Percentiles rank a stretch among this genome's conserved stretches.
Conservation (phyloP, 2,329 filamentous ascomycete genomes). For the Neonectria punicea region DNA sequence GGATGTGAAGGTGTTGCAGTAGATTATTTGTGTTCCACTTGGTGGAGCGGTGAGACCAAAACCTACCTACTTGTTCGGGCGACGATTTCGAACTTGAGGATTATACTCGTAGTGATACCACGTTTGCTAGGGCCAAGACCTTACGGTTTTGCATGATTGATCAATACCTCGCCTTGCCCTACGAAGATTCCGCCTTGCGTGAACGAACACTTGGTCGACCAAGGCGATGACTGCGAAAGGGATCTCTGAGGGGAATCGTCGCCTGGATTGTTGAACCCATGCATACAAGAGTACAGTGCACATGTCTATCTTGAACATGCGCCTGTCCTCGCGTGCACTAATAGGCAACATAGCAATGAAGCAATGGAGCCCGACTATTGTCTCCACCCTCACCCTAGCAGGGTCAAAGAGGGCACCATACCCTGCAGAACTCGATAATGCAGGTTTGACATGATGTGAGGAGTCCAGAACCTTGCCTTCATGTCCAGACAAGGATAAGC, state of each 20-base stretch:
- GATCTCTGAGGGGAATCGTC: background rate
- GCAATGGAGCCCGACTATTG: too few relatives aligned
- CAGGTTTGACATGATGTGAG: background rate
- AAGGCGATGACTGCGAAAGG: background rate
- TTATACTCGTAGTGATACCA: background rate
- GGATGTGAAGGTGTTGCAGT: background rate
- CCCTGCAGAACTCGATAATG: background rate
- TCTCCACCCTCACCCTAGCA: background rate
- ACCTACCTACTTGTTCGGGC: background rate
- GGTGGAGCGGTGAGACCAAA: background rate
- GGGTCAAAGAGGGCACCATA: too few relatives aligned
- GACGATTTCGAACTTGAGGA: background rate
- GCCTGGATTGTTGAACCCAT: background rate
- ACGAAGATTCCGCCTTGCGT: background rate
- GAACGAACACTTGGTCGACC: background rate
- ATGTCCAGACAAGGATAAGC: background rate
- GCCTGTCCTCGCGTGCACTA: too few relatives aligned
- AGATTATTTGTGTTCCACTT: background rate
- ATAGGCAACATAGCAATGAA: too few relatives aligned
- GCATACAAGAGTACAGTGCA: too few relatives aligned
- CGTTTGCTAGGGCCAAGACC: too few relatives aligned
- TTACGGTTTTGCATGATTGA: background rate
- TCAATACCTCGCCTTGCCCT: background rate
- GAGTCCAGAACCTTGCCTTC: background rate
- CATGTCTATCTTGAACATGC: too few relatives aligned